phyloP scores from a whole-genome alignment of 106 monocot species.

The Dendrobium nobile region DNA sequence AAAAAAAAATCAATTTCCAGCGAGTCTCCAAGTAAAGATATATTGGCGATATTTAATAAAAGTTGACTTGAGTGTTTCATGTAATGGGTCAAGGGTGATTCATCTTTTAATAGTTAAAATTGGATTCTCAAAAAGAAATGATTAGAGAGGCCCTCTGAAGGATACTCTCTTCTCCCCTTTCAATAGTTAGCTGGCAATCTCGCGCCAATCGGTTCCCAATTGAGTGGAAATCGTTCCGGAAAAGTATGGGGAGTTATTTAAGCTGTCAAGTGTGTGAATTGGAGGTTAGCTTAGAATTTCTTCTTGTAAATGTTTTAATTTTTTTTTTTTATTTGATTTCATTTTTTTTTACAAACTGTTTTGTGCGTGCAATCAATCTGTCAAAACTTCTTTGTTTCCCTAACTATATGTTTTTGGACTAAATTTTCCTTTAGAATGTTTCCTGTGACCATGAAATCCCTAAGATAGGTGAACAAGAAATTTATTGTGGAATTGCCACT shows the following conservation, averaged over 20 bases:
- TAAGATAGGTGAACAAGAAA: neutral
- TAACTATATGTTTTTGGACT: neutral
- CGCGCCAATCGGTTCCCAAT: neutral
- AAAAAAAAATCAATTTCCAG: too few species aligned
- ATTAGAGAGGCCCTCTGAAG: too few species aligned
- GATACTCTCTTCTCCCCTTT: neutral
- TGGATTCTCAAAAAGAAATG: too few species aligned
- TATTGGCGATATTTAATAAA: too few species aligned
- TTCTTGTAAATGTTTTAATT: neutral
- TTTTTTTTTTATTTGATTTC: neutral
- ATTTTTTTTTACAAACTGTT: neutral
- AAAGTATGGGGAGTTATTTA: neutral
- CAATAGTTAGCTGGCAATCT: conserved; percentile 3
- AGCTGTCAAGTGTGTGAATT: neutral
- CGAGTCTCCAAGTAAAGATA: too few species aligned
- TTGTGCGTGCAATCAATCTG: neutral
- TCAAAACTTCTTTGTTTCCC: neutral
- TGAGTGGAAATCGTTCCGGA: neutral
- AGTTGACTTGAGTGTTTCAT: too few species aligned
- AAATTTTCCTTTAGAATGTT: neutral
- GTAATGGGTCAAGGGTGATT: too few species aligned
- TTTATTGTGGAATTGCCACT: neutral
- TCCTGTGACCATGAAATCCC: neutral
- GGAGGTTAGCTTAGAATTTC: neutral
- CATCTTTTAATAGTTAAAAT: too few species aligned